These are phyloP conservation scores for Pseudozyma thailandica DNA, from an alignment of 1,284 basidiomycete species.

Conservation along the genomic window DNA sequence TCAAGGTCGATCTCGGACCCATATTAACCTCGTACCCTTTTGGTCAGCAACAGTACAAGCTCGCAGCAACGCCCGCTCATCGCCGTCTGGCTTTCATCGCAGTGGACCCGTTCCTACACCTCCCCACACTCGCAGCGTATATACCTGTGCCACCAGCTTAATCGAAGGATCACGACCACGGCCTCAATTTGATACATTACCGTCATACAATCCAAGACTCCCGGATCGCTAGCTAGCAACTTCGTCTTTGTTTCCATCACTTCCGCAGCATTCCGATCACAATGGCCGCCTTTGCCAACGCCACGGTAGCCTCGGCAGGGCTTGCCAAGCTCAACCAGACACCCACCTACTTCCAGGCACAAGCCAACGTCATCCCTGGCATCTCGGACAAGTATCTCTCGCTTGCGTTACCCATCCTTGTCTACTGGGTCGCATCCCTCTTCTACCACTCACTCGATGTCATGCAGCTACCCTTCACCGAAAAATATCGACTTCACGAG, in stretches of 20 bases:
- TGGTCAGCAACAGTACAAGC: too few relatives aligned
- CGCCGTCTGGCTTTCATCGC: too few relatives aligned
- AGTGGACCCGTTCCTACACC: background rate
- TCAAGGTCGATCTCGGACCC: too few relatives aligned
- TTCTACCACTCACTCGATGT: slow-evolving; percentile 84
- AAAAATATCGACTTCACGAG: slow-evolving; percentile 88
- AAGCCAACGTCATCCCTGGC: slow-evolving; percentile 73
- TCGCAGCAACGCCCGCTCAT: too few relatives aligned
- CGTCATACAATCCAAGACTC: too few relatives aligned
- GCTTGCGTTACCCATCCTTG: slow-evolving; percentile 79
- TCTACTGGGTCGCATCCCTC: slow-evolving; percentile 87
- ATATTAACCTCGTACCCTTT: too few relatives aligned
- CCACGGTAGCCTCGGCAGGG: slow-evolving; percentile 25
- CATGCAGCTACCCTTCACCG: slow-evolving; percentile 78
- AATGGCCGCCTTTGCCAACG: slow-evolving; percentile 37
- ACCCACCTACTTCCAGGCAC: slow-evolving; percentile 72
- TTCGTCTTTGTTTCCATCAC: background rate
- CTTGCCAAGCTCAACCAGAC: slow-evolving; percentile 45
- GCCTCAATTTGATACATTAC: too few relatives aligned
- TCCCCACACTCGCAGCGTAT: background rate
- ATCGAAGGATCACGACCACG: too few relatives aligned
- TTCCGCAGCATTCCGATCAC: background rate
- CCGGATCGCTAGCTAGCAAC: background rate
- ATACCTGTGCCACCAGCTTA: background rate
- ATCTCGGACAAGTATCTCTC: slow-evolving; percentile 81